A percentile compares a stretch with the other conserved stretches of the same genome.
These are phyloP conservation scores for Penicillium sp. DNA, from an alignment of 2,329 filamentous ascomycete genomes.

Conservation along the genomic window DNA sequence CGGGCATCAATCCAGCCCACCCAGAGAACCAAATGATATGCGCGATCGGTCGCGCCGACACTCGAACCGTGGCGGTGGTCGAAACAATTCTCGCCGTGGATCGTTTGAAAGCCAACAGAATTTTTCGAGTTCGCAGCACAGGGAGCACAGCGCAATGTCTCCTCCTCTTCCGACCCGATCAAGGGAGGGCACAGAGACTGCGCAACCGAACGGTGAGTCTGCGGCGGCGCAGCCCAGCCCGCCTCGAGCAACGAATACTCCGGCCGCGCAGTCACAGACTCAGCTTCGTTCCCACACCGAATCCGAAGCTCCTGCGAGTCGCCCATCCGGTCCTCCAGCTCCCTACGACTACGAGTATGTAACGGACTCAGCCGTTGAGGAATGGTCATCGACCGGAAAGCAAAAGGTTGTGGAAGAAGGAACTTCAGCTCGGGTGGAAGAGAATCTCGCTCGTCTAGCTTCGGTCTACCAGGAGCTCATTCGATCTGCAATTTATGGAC, in stretches of 20 bases:
- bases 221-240: conserved; percentile 13
- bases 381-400: conserved; percentile 66
- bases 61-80: conserved; percentile 33
- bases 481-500: conserved; percentile 65
- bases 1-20: conserved; percentile 32
- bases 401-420: conserved; percentile 64
- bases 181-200: conserved; percentile 28
- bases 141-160: conserved; percentile 27
- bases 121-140: conserved; percentile 25
- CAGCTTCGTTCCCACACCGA: conserved; percentile 20
- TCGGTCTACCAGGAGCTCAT: conserved; percentile 81
- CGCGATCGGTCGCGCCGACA: conserved; percentile 39
- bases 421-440: conserved; percentile 59
- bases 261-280: conserved; percentile 16
- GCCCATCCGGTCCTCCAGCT: conserved; percentile 23
- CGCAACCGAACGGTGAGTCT: conserved; percentile 28
- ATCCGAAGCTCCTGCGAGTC: conserved; percentile 11
- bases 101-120: conserved; percentile 38
- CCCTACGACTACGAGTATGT: conserved; percentile 70
- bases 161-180: conserved; percentile 28
- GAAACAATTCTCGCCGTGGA: conserved; percentile 35
- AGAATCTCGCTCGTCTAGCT: conserved; percentile 65
- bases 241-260: conserved; percentile 21
- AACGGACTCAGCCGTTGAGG: conserved; percentile 62
- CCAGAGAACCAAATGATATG: conserved; percentile 36